These are phyloP conservation scores for Solanum etuberosum DNA, from an alignment of 257 asterid genomes.

Conservation along the genomic window DNA sequence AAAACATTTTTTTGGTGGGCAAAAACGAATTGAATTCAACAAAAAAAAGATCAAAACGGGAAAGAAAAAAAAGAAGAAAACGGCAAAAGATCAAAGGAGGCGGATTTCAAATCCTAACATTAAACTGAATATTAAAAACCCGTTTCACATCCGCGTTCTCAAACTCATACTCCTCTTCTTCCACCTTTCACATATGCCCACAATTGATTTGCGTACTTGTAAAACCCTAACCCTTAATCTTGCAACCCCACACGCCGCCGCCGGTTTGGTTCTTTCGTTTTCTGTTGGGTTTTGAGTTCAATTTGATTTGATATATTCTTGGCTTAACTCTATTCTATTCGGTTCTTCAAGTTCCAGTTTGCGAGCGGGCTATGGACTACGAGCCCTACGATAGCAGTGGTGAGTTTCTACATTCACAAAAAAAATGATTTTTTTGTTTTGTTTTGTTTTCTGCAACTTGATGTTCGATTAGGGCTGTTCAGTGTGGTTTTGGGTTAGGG, in stretches of 20 bases:
- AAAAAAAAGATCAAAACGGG: neutral
- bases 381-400: conserved; percentile 67
- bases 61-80: neutral
- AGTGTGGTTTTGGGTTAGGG: neutral
- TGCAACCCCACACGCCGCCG: neutral
- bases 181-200: neutral
- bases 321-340: neutral
- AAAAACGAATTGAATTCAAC: neutral
- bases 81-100: neutral
- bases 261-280: neutral
- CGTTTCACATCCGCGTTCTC: conserved; percentile 48
- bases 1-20: neutral
- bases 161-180: conserved; percentile 1
- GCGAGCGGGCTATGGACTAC: conserved; percentile 55
- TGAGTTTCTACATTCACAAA: conserved; percentile 11
- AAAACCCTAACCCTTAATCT: conserved; percentile 2
- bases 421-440: neutral
- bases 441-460: neutral
- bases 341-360: neutral
- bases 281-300: neutral
- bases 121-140: conserved; percentile 12
- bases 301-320: neutral
- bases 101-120: conserved; percentile 40
- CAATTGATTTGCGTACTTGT: conserved; percentile 14
- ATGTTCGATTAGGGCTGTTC: neutral